Evolutionary conservation across 176 grass and related monocot genomes (phyloP).

Genomic region (Alloteropsis semialata): DNA sequence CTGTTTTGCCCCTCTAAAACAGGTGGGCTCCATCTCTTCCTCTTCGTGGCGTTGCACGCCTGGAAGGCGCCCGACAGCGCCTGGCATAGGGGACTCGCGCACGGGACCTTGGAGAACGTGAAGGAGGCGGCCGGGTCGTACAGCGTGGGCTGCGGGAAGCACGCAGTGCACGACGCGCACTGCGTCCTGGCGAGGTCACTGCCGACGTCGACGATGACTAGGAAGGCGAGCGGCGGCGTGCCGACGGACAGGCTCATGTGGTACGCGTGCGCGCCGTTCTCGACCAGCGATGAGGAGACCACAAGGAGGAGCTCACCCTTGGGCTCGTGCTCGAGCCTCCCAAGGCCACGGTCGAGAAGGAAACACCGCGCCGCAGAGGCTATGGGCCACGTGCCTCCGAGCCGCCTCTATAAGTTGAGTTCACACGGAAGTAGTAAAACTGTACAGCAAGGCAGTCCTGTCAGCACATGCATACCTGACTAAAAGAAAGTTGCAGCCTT

Average conservation of each 20-base stretch:
- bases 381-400: too few species aligned
- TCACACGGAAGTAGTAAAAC: too few species aligned
- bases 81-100: slow-evolving; percentile 15
- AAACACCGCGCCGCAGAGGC: too few species aligned
- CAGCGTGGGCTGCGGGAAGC: slow-evolving; percentile 40
- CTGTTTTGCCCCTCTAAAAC: too few species aligned
- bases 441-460: too few species aligned
- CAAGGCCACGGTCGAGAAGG: not conserved
- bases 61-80: slow-evolving; percentile 2
- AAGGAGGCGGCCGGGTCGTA: slow-evolving; percentile 46
- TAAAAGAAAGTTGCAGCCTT: too few species aligned
- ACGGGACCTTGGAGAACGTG: slow-evolving; percentile 36
- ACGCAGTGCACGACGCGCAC: slow-evolving; percentile 40
- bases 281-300: not conserved
- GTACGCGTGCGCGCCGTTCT: slow-evolving; percentile 35
- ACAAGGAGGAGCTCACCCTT: not conserved
- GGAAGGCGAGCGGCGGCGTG: slow-evolving; percentile 40
- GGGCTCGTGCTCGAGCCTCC: not conserved
- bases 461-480: too few species aligned
- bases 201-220: slow-evolving; percentile 39
- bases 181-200: slow-evolving; percentile 66
- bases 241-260: slow-evolving; percentile 50
- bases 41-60: slow-evolving; percentile 28
- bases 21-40: too few species aligned
- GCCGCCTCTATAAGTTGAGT: too few species aligned